phyloP scores from a whole-genome alignment of 495 filamentous ascomycete genomes.

The Penicillium lagena region DNA sequence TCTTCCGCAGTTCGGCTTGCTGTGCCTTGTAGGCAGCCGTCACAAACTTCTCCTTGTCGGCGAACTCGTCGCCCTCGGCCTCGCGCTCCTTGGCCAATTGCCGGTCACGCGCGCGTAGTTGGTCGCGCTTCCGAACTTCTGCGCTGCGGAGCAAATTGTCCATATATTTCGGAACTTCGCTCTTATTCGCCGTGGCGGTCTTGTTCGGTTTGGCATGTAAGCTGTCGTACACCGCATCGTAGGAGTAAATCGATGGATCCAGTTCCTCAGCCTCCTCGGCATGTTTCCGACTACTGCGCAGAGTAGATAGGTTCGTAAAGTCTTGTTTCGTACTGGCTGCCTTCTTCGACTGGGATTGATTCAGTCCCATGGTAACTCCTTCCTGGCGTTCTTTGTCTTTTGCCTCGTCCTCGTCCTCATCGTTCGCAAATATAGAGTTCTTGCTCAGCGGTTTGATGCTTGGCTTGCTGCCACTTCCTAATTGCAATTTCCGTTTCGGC shows the following conservation, averaged over 20 bases:
- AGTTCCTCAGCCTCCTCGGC: slow-evolving; percentile 38
- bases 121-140: slow-evolving; percentile 81
- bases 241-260: slow-evolving; percentile 51
- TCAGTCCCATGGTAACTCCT: slow-evolving; percentile 11
- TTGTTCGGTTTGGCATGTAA: slow-evolving; percentile 37
- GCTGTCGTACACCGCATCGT: slow-evolving; percentile 50
- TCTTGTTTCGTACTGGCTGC: slow-evolving; percentile 9
- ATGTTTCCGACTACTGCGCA: slow-evolving; percentile 42
- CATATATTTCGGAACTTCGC: slow-evolving; percentile 71
- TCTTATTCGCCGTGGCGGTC: slow-evolving; percentile 13
- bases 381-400: slow-evolving; percentile 14
- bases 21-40: slow-evolving; percentile 93
- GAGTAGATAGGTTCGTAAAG: slow-evolving; percentile 44
- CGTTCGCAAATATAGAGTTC: slow-evolving; percentile 36
- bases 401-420: slow-evolving; percentile 29
- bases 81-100: slow-evolving; percentile 81
- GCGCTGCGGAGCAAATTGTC: slow-evolving; percentile 69
- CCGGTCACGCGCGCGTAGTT: slow-evolving; percentile 80
- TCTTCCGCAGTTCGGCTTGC: slow-evolving; percentile 70
- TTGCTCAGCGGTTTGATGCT: slow-evolving; percentile 31
- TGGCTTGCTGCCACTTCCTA: slow-evolving; percentile 15
- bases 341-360: slow-evolving; percentile 13
- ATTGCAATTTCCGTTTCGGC: slow-evolving; percentile 30
- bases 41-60: slow-evolving; percentile 94
- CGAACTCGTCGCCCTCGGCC: slow-evolving; percentile 88